These are phyloP conservation scores for Annulohypoxylon truncatum DNA, from an alignment of 2,329 filamentous ascomycete genomes.

Conservation along the genomic window DNA sequence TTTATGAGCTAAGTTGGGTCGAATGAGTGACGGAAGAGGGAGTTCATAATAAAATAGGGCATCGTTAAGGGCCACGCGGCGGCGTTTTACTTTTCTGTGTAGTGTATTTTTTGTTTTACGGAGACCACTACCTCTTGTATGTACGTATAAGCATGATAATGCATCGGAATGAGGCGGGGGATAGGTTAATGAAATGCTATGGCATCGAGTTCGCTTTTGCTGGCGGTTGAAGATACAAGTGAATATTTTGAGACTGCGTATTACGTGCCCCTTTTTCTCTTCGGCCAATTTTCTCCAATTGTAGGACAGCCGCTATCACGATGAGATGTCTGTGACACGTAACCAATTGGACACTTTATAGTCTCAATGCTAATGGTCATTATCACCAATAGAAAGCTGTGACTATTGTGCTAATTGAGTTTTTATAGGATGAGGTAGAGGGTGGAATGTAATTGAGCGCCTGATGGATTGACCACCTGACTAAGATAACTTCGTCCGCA, in stretches of 20 bases:
- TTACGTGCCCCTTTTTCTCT: not conserved
- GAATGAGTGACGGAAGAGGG: not conserved
- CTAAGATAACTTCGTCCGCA: not conserved
- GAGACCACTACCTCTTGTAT: conserved; percentile 25
- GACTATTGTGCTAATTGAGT: too few species aligned
- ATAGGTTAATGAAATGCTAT: conserved; percentile 12
- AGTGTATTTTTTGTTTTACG: conserved; percentile 20
- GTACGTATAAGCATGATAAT: conserved; percentile 37
- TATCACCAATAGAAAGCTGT: too few species aligned
- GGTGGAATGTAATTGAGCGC: too few species aligned
- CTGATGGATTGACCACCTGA: too few species aligned
- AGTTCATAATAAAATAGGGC: not conserved
- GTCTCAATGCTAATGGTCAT: too few species aligned
- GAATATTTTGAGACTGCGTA: too few species aligned
- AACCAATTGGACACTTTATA: too few species aligned
- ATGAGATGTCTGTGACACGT: too few species aligned
- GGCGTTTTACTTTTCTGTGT: conserved; percentile 4
- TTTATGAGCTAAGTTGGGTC: conserved; percentile 60
- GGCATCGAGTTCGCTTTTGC: not conserved
- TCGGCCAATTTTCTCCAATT: not conserved
- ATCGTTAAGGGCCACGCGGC: conserved; percentile 24
- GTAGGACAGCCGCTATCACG: too few species aligned
- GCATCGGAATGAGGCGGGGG: conserved; percentile 25
- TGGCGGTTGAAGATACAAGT: too few species aligned
- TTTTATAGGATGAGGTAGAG: too few species aligned